Percentiles rank a stretch among this genome's conserved stretches.
phyloP scores from a whole-genome alignment of 345 rosid species.

The Populus davidiana region DNA sequence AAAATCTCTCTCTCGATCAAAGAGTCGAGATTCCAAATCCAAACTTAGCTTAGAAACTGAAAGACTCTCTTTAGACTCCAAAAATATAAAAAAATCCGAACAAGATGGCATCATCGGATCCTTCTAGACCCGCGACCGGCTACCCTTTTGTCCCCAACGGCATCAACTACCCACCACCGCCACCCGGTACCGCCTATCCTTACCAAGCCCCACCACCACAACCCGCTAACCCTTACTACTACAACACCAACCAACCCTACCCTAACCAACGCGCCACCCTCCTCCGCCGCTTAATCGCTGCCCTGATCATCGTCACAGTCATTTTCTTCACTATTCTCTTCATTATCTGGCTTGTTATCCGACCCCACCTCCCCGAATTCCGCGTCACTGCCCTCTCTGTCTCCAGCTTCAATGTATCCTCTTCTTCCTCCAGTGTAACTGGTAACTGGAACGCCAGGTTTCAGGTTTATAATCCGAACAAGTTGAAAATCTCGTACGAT shows the following conservation, averaged over 20 bases:
- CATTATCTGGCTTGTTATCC: constrained; percentile 64
- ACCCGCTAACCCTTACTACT: constrained; percentile 25
- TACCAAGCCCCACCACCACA: constrained; percentile 22
- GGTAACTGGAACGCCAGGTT: constrained; percentile 56
- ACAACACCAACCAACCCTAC: constrained; percentile 24
- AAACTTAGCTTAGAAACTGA: neutral
- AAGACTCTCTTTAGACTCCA: neutral
- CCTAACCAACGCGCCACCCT: constrained; percentile 41
- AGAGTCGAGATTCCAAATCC: neutral
- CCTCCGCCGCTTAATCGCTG: constrained; percentile 48
- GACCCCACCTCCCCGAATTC: constrained; percentile 63
- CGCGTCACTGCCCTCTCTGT: constrained; percentile 48
- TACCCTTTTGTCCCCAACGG: constrained; percentile 8
- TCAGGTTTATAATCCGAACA: constrained; percentile 65
- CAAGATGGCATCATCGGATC: neutral
- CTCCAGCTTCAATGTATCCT: constrained; percentile 50
- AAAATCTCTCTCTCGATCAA: neutral
- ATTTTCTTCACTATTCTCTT: constrained; percentile 46
- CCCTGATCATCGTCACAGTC: constrained; percentile 29
- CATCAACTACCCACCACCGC: neutral
- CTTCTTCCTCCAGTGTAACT: constrained; percentile 33
- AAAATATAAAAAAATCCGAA: neutral
- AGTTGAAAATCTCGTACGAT: constrained; percentile 49
- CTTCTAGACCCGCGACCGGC: constrained; percentile 22
- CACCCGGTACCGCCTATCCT: neutral